Conservation (phyloP, 805 yeast genomes). For the Suhomyces emberorum region DNA sequence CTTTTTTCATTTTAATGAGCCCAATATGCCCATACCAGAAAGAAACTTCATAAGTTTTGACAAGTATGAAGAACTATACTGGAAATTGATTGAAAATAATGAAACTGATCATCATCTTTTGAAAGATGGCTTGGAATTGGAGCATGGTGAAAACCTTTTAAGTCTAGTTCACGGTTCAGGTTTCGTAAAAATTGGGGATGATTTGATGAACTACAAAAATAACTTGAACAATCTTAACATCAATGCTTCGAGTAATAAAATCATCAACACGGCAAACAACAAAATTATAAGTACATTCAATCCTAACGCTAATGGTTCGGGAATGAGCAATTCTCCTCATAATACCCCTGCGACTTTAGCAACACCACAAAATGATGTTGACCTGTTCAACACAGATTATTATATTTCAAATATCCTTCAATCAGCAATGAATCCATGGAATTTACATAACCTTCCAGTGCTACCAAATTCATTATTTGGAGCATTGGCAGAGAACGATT, state of each 20-base stretch:
- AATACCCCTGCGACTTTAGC: not conserved
- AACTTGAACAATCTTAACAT: slow-evolving; percentile 17
- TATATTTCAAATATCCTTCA: slow-evolving; percentile 17
- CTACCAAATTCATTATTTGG: slow-evolving; percentile 48
- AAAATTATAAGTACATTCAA: not conserved
- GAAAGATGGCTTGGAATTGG: slow-evolving; percentile 26
- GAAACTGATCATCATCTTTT: slow-evolving; percentile 3
- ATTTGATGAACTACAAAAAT: slow-evolving; percentile 23
- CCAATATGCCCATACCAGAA: slow-evolving; percentile 11
- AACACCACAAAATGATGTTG: slow-evolving; percentile 7
- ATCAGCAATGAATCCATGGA: slow-evolving; percentile 48
- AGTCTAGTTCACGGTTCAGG: slow-evolving; percentile 37
- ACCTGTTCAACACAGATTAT: slow-evolving; percentile 18
- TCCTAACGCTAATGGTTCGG: not conserved
- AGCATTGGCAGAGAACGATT: slow-evolving; percentile 38
- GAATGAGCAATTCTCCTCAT: not conserved
- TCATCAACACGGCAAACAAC: slow-evolving; percentile 3
- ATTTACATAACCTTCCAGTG: slow-evolving; percentile 52
- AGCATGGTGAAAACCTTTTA: slow-evolving; percentile 22
- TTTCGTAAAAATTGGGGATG: slow-evolving; percentile 29
- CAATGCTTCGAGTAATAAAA: slow-evolving; percentile 12
- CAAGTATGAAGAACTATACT: slow-evolving; percentile 41
- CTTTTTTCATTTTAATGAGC: slow-evolving; percentile 8
- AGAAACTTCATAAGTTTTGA: slow-evolving; percentile 12
- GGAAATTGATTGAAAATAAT: slow-evolving; percentile 35